Base-by-base conservation (phyloP, 805 yeast genomes). In the Suhomyces sp. region DNA sequence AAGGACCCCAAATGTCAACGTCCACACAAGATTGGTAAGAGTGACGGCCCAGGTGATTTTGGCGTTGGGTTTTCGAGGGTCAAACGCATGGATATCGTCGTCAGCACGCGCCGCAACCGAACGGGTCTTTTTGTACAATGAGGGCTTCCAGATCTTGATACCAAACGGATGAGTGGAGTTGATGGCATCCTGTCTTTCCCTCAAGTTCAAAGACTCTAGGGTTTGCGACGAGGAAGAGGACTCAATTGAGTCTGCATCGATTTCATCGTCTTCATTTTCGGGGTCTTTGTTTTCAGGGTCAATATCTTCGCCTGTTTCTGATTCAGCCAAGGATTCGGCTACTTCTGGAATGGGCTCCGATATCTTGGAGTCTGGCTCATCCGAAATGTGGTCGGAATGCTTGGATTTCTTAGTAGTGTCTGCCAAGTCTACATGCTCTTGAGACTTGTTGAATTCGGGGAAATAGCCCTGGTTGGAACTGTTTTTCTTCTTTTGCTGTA, bases 111-210 rank as follows among this genome's bases (percentile, higher is more conserved):
- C 78, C 59, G 94, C 94, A 29, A 94, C 97, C 3, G 97, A 89
- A 62, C 99, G 84, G 53, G 81, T 80, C 68, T 94, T 94, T 67
- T 94, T 94, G 71, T 94, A 94, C 51, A 94, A 75, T 2, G 98
- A 97, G 1, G 99, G 99, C 64, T 94, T 94, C 99, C 99, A 94
- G 61, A 94, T 89, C 67, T 97, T 86, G 44, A 94, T 93, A 78
- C 99, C 99, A 63, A 94, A 94, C 0, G 99, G 99, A 74, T 94
- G 99, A 4, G 97, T 91, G 48, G 88, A 85, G 65, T 94, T 94
- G 65, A 94, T 94, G 17, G 99, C 99, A 60, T 89, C 92, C 68
- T 94, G 99, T 57, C 97, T 84, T 59, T 92, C 97, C 54, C 94
- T 78, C 50, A 93, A 77, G 4, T 97, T 94, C 65, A 88, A 86